phyloP scores from a whole-genome alignment of 495 filamentous ascomycete species.

The Annulohypoxylon moriforme region DNA sequence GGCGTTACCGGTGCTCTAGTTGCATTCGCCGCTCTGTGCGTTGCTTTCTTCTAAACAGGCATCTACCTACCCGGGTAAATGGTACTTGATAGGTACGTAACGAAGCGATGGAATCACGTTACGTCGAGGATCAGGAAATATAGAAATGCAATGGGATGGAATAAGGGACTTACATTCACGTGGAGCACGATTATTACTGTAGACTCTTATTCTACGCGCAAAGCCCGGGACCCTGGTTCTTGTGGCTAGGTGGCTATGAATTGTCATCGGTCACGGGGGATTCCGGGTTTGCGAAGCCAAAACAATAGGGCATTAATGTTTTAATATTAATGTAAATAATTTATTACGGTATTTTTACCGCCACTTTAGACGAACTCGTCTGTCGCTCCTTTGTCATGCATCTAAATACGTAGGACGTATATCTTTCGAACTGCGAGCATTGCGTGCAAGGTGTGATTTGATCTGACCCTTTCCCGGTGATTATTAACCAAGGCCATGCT shows the following conservation, averaged over 20 bases:
- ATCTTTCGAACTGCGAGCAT: neutral
- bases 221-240: neutral
- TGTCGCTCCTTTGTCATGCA: neutral
- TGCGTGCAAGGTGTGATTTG: no score
- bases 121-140: neutral
- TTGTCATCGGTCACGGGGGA: neutral
- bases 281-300: neutral
- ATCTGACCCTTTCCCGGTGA: no score
- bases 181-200: constrained; percentile 24
- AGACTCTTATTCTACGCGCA: constrained; percentile 17
- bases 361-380: constrained; percentile 2
- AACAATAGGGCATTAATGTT: constrained; percentile 17
- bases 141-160: constrained; percentile 1
- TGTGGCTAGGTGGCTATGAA: neutral
- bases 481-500: neutral
- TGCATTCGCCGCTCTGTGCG: constrained; percentile 40
- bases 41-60: constrained; percentile 42
- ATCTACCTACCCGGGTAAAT: no score
- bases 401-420: neutral
- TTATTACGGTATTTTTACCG: neutral
- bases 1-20: constrained; percentile 39
- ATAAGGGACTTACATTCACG: constrained; percentile 11
- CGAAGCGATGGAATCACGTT: neutral
- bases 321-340: constrained; percentile 35
- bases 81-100: neutral